phyloP scores from a whole-genome alignment of 495 filamentous ascomycete species.

The Arthonia radiata region DNA sequence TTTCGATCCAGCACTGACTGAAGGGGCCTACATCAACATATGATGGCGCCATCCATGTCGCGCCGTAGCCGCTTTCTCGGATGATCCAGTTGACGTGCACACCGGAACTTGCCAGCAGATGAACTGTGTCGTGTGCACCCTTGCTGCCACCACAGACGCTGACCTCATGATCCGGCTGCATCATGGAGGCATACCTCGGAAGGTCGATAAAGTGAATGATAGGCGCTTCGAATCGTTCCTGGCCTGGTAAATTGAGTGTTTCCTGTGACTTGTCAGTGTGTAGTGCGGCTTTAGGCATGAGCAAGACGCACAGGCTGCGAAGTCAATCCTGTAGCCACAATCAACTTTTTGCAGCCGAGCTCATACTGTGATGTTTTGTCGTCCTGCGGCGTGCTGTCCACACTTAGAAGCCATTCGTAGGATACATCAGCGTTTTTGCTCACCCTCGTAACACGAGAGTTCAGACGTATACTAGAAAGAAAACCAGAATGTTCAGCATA shows the following conservation, averaged over 20 bases:
- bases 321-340: slow-evolving; percentile 47
- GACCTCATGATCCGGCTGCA: slow-evolving; percentile 20
- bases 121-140: slow-evolving; percentile 53
- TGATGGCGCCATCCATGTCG: slow-evolving; percentile 42
- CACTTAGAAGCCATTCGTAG: slow-evolving; percentile 16
- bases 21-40: slow-evolving; percentile 33
- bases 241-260: slow-evolving; percentile 24
- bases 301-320: slow-evolving; percentile 33
- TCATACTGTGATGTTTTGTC: slow-evolving; percentile 3
- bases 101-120: slow-evolving; percentile 36
- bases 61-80: slow-evolving; percentile 48
- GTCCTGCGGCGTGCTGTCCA: no score
- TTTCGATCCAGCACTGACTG: slow-evolving; percentile 35
- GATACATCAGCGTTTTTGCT: slow-evolving; percentile 11
- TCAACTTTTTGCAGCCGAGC: slow-evolving; percentile 29
- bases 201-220: slow-evolving; percentile 42
- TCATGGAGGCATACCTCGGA: slow-evolving; percentile 9
- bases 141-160: slow-evolving; percentile 50
- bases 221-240: slow-evolving; percentile 27
- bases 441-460: slow-evolving; percentile 26
- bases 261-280: no score
- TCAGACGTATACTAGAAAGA: slow-evolving; percentile 24
- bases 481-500: slow-evolving; percentile 37
- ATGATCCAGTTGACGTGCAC: slow-evolving; percentile 58
- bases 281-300: no score